phyloP scores from a whole-genome alignment of 768 basidiomycete genomes.

The Auricularia sp. region DNA sequence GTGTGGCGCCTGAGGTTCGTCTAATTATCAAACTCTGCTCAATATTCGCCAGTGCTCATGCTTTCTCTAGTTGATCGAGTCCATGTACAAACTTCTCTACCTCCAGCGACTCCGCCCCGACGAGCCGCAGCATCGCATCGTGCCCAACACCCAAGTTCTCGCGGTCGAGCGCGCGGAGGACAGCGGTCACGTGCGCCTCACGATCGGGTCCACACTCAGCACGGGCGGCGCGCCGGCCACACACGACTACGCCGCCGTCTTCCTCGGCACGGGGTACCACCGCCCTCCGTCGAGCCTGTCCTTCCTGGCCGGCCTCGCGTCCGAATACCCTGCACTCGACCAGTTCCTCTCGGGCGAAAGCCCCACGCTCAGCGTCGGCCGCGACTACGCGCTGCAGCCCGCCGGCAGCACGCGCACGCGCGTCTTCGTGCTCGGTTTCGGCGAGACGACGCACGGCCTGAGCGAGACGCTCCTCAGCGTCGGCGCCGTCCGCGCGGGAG shows the following conservation, averaged over 20 bases:
- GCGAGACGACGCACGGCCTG: constrained; percentile 30
- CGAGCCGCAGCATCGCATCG: neutral
- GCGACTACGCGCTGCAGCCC: neutral
- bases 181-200: neutral
- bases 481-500: constrained; percentile 33
- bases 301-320: neutral
- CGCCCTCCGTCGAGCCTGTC: neutral
- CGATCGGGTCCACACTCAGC: neutral
- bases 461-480: constrained; percentile 40
- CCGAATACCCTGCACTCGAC: neutral
- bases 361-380: neutral
- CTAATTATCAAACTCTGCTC: neutral
- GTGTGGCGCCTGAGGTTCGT: constrained; percentile 1
- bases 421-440: constrained; percentile 29
- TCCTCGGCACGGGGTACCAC: constrained; percentile 2
- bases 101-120: neutral
- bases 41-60: neutral
- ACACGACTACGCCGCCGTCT: neutral
- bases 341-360: neutral
- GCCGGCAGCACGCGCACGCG: constrained; percentile 9
- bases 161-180: neutral
- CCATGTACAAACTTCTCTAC: neutral
- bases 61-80: neutral
- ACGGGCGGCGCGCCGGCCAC: neutral
- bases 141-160: neutral